Percentiles rank a stretch among this genome's conserved stretches.
Evolutionary conservation across 805 yeast species (phyloP).

Genomic region (Schwanniomyces polymorphus): DNA sequence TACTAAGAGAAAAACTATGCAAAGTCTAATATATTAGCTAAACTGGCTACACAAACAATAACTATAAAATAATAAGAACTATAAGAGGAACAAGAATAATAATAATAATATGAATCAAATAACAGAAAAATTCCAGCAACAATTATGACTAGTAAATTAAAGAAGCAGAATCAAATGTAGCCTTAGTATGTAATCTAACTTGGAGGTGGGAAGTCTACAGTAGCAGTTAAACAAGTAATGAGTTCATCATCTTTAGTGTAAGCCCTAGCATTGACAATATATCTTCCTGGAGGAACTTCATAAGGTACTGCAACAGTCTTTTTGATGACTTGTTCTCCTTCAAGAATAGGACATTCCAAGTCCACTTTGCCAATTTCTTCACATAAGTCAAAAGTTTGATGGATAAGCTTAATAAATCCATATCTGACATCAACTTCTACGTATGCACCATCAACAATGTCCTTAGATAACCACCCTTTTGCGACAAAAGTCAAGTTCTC

Average conservation of each 20-base stretch:
- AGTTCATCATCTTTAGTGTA: conserved; percentile 79
- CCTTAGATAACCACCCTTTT: conserved; percentile 55
- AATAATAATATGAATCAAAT: background rate
- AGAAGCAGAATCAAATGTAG: background rate
- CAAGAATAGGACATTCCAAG: conserved; percentile 75
- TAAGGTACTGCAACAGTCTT: conserved; percentile 82
- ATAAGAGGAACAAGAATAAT: background rate
- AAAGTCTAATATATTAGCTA: background rate
- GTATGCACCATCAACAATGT: conserved; percentile 81
- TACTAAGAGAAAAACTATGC: background rate
- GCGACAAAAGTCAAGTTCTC: conserved; percentile 78
- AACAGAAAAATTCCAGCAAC: background rate
- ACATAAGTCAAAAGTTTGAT: conserved; percentile 91
- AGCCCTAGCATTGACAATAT: conserved; percentile 85
- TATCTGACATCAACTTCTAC: conserved; percentile 92
- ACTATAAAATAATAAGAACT: background rate
- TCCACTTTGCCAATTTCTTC: conserved; percentile 83
- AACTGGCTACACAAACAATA: background rate
- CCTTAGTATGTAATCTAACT: background rate
- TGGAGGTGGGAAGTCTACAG: conserved; percentile 53
- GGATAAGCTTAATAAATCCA: conserved; percentile 85
- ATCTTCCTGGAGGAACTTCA: conserved; percentile 95
- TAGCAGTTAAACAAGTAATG: conserved; percentile 81
- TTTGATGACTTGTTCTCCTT: conserved; percentile 65
- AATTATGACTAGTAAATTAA: too few species aligned